These are phyloP conservation scores for Monilinia laxa DNA, from an alignment of 2,329 filamentous ascomycete genomes.

Conservation along the genomic window DNA sequence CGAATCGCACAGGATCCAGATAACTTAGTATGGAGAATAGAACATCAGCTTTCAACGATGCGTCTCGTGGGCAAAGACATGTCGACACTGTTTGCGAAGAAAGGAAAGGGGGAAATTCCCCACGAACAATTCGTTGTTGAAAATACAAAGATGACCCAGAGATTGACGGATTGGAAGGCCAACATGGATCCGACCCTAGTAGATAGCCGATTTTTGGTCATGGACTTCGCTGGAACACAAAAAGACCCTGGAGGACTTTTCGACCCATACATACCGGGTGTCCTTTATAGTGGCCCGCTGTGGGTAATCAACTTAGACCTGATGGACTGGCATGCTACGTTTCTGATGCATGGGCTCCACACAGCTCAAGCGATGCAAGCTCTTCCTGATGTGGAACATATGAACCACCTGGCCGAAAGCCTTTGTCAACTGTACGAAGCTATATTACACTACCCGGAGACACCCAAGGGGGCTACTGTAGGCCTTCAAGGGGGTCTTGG, in stretches of 20 bases:
- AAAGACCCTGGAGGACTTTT: constrained; percentile 54
- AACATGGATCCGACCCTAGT: constrained; percentile 62
- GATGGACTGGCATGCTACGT: constrained; percentile 75
- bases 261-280: constrained; percentile 67
- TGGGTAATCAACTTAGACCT: constrained; percentile 73
- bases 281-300: constrained; percentile 68
- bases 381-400: constrained; percentile 49
- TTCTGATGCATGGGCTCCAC: constrained; percentile 79
- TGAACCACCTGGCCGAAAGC: constrained; percentile 62
- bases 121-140: constrained; percentile 64
- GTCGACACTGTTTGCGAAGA: constrained; percentile 71
- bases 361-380: constrained; percentile 55
- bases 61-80: constrained; percentile 78
- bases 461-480: constrained; percentile 68
- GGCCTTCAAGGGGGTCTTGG: constrained; percentile 73
- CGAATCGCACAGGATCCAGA: constrained; percentile 60
- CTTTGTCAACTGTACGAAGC: constrained; percentile 79
- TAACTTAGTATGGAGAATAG: constrained; percentile 64
- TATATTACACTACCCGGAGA: constrained; percentile 68
- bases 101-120: constrained; percentile 62
- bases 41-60: constrained; percentile 63
- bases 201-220: constrained; percentile 62
- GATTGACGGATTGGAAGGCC: constrained; percentile 51
- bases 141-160: constrained; percentile 53
- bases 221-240: constrained; percentile 53